Percentiles rank a stretch among this genome's conserved stretches.
These are phyloP conservation scores for Diaporthe vaccinii DNA, from an alignment of 2,329 filamentous ascomycete species.

Conservation along the genomic window DNA sequence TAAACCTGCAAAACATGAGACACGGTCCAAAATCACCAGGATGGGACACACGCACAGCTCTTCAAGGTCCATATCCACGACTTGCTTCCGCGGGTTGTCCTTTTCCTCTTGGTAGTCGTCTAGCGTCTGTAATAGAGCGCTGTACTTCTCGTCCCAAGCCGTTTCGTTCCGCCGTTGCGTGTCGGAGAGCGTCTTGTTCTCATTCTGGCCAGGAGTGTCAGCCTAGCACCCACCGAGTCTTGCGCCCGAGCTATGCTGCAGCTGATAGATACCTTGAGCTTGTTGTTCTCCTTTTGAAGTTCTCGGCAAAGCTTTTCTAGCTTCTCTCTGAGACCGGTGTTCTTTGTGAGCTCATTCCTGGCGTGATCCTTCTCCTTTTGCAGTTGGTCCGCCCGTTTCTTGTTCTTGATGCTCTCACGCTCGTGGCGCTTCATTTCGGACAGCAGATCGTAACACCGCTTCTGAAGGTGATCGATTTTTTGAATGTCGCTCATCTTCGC, in stretches of 20 bases:
- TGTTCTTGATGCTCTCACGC: slow-evolving; percentile 93
- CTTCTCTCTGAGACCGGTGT: slow-evolving; percentile 92
- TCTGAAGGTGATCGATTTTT: slow-evolving; percentile 91
- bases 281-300: slow-evolving; percentile 96
- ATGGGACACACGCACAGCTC: slow-evolving; percentile 75
- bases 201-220: slow-evolving; percentile 69
- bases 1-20: slow-evolving; percentile 71
- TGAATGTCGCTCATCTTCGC: slow-evolving; percentile 93
- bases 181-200: slow-evolving; percentile 92
- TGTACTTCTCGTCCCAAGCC: slow-evolving; percentile 87
- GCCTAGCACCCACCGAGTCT: neutral
- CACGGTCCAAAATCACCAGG: slow-evolving; percentile 5
- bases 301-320: slow-evolving; percentile 96
- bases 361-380: slow-evolving; percentile 97
- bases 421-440: slow-evolving; percentile 97
- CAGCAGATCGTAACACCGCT: slow-evolving; percentile 90
- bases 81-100: slow-evolving; percentile 83
- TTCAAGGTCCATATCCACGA: slow-evolving; percentile 88
- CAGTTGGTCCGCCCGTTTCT: slow-evolving; percentile 92
- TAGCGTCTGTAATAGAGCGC: slow-evolving; percentile 83
- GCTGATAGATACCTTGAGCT: slow-evolving; percentile 84
- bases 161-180: slow-evolving; percentile 85
- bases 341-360: slow-evolving; percentile 90
- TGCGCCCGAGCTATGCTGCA: neutral
- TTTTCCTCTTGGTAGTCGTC: slow-evolving; percentile 91